A percentile compares a stretch with the other conserved stretches of the same genome.
Evolutionary conservation across 2,329 filamentous ascomycete species (phyloP).

Genomic region (Cladosporium oxysporum): DNA sequence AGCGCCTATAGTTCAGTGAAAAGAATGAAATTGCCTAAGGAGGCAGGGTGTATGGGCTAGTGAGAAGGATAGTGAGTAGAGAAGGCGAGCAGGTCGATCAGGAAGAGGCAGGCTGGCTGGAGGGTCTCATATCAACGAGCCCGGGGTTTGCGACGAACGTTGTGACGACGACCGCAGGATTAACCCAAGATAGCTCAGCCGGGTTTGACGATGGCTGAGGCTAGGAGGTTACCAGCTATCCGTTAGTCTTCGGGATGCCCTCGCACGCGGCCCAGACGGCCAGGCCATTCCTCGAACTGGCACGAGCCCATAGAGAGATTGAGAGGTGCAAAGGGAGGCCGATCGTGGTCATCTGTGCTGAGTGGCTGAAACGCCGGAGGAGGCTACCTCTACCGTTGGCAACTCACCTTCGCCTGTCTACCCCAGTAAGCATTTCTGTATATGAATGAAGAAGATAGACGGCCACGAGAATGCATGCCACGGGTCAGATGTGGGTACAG

Average conservation of each 20-base stretch:
- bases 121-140: constrained; percentile 17
- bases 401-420: neutral
- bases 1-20: constrained; percentile 13
- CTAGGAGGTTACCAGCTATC: neutral
- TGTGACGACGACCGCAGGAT: constrained; percentile 1
- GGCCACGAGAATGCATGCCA: neutral
- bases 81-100: constrained; percentile 9
- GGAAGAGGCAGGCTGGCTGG: constrained; percentile 14
- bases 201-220: constrained; percentile 13
- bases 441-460: neutral
- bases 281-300: constrained; percentile 17
- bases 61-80: neutral
- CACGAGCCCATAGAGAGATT: constrained; percentile 19
- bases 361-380: constrained; percentile 17
- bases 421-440: neutral
- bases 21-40: constrained; percentile 18
- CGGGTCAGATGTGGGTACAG: neutral
- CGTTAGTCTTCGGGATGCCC: neutral
- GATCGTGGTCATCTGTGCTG: neutral
- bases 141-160: neutral
- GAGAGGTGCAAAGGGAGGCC: constrained; percentile 10
- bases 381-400: neutral
- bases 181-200: constrained; percentile 9
- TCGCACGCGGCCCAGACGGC: constrained; percentile 14
- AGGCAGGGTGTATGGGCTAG: constrained; percentile 17